A percentile compares a stretch with the other conserved stretches of the same genome.
phyloP scores from a whole-genome alignment of 257 asterid genomes.

The Solanum sitiens region DNA sequence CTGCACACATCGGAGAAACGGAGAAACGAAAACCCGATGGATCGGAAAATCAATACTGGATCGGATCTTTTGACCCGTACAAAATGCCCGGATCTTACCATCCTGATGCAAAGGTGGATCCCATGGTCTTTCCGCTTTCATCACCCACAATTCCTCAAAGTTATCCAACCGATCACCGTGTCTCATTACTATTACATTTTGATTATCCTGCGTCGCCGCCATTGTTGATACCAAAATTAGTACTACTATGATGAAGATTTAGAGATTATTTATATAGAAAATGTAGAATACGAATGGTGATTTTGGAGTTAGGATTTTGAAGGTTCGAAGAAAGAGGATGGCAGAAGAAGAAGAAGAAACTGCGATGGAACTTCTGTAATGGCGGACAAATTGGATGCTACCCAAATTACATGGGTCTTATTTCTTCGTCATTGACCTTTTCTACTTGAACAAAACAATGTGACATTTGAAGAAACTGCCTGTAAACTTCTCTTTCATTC shows the following conservation, averaged over 20 bases:
- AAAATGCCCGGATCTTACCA: conserved; percentile 65
- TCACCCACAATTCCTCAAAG: conserved; percentile 59
- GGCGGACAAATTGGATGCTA: background rate
- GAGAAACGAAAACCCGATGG: conserved; percentile 76
- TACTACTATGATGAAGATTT: background rate
- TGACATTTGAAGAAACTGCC: background rate
- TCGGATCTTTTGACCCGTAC: conserved; percentile 51
- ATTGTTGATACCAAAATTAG: background rate
- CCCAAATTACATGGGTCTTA: background rate
- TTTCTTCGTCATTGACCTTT: background rate
- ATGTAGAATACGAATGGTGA: background rate
- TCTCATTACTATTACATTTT: conserved; percentile 82
- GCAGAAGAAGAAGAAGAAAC: background rate
- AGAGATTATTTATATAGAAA: background rate
- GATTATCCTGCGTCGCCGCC: conserved; percentile 13
- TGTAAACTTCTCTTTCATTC: background rate
- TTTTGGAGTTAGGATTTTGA: background rate
- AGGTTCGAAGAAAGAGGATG: background rate
- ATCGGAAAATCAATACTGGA: conserved; percentile 39
- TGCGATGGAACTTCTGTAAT: background rate
- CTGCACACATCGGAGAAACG: conserved; percentile 82
- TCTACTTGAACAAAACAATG: background rate
- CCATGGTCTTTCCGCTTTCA: conserved; percentile 71
- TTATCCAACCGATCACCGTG: conserved; percentile 90
- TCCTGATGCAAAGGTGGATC: conserved; percentile 80